A percentile compares a stretch with the other conserved stretches of the same genome.
phyloP scores from a whole-genome alignment of 73 alveolate genomes.

The Tetrahymena malaccensis region DNA sequence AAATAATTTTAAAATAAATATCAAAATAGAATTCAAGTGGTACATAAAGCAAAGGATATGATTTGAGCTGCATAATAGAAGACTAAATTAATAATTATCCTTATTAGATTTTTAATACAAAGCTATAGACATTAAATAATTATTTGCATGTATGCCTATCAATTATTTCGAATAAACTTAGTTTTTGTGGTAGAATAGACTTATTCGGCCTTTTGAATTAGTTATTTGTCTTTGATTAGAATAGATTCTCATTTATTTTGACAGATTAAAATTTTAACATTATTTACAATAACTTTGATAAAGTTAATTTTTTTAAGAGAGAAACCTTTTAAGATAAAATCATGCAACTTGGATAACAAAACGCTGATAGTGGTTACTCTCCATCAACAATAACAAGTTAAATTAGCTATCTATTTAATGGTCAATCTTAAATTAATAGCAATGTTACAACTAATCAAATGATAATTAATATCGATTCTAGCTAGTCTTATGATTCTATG shows the following conservation, averaged over 20 bases:
- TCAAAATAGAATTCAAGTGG: neutral
- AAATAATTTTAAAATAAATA: no score
- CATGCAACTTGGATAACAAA: neutral
- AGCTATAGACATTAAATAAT: neutral
- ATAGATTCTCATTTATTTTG: neutral
- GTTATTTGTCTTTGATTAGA: neutral
- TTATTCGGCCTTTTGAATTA: neutral
- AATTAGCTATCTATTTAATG: neutral
- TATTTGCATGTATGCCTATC: neutral
- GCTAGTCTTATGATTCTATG: neutral
- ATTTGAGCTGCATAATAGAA: neutral
- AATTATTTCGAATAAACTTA: neutral
- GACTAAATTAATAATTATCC: neutral
- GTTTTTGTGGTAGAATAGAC: neutral
- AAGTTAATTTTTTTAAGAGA: neutral
- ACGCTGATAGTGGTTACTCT: neutral
- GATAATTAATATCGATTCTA: neutral
- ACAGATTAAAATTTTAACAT: neutral
- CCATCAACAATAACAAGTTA: neutral
- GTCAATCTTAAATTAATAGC: neutral
- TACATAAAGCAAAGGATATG: neutral
- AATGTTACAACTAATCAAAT: neutral
- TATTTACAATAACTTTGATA: neutral
- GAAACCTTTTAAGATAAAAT: neutral
- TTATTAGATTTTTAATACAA: neutral